Conservation (phyloP, 345 rosid species). For the Syzygium grande region DNA sequence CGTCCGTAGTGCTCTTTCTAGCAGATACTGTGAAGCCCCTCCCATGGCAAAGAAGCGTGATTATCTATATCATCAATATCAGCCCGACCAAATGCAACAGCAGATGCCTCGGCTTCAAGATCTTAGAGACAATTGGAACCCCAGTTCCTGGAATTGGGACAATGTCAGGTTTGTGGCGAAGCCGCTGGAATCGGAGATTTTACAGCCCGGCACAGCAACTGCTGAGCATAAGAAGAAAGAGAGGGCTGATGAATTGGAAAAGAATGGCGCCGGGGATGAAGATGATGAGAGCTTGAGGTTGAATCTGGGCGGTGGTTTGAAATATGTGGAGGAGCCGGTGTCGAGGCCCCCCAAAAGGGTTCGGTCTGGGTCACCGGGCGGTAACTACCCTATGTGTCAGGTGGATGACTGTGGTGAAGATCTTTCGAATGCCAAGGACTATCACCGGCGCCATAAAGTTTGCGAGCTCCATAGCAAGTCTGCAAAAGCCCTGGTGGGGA, state of each 20-base stretch:
- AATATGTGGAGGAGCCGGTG: constrained; percentile 34
- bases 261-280: constrained; percentile 7
- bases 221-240: constrained; percentile 10
- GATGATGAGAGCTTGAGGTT: constrained; percentile 52
- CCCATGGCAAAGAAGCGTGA: constrained; percentile 59
- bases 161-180: constrained; percentile 54
- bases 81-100: constrained; percentile 20
- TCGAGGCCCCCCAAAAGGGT: constrained; percentile 63
- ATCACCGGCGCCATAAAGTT: constrained; percentile 88
- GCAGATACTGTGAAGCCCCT: constrained; percentile 26
- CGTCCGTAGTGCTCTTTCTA: constrained; percentile 42
- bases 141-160: constrained; percentile 82
- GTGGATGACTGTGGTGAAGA: constrained; percentile 77
- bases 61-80: constrained; percentile 30
- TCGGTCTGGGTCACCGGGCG: constrained; percentile 70
- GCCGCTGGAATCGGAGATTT: constrained; percentile 33
- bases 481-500: constrained; percentile 62
- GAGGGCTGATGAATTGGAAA: constrained; percentile 8
- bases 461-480: constrained; percentile 86
- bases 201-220: constrained; percentile 18
- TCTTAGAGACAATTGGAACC: constrained; percentile 54
- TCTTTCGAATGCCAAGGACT: constrained; percentile 76
- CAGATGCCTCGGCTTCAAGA: constrained; percentile 6
- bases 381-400: constrained; percentile 72
- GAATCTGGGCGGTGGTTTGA: constrained; percentile 58